Evolutionary conservation across 2,329 filamentous ascomycete genomes (phyloP).

Genomic region (Didymella exigua): DNA sequence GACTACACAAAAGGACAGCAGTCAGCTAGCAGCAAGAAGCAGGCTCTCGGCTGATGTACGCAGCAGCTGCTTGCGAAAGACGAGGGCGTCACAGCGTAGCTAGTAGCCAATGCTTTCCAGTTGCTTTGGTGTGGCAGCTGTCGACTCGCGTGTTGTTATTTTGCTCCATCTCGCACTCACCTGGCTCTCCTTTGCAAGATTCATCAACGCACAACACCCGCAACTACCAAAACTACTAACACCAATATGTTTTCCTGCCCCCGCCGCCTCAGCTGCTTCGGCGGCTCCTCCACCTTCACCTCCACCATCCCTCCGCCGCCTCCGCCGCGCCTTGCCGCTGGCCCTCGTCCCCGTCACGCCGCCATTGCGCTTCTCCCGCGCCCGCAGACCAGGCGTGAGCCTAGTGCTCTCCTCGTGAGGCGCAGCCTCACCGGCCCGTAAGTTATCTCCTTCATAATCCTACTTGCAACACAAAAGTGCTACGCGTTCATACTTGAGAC

Average conservation of each 20-base stretch:
- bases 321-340: background rate
- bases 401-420: conserved; percentile 2
- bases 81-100: background rate
- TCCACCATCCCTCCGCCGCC: background rate
- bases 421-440: conserved; percentile 1
- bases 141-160: background rate
- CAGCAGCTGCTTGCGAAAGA: background rate
- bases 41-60: background rate
- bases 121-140: background rate
- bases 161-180: background rate
- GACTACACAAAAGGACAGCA: background rate
- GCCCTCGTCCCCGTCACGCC: background rate
- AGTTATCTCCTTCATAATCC: background rate
- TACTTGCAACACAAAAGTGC: background rate
- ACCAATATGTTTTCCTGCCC: background rate
- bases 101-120: background rate
- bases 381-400: background rate
- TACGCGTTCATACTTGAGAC: background rate
- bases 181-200: background rate
- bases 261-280: background rate
- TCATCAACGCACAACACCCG: background rate
- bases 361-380: background rate
- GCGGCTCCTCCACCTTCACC: background rate
- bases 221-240: background rate
- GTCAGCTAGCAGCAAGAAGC: background rate